Base-by-base conservation (phyloP, 306 rosid species). In the Fagus sylvatica region DNA sequence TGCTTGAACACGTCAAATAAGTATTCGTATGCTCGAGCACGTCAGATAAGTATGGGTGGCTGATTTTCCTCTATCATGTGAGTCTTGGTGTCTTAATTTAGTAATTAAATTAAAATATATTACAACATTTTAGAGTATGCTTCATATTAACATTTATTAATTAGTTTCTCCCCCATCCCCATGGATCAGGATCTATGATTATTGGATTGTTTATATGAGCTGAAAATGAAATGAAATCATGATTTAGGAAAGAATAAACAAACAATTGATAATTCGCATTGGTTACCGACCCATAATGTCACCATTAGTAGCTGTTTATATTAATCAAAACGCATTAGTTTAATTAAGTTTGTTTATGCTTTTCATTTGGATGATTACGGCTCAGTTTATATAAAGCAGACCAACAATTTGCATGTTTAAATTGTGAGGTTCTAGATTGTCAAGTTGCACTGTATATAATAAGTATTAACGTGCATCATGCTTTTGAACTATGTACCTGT, bases 61-160 rank as follows among this genome's bases (percentile, higher is more conserved):
- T 82, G 72, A 56, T 19, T 83, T 82, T 88, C 86, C 91, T 68
- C 85, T 78, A 78, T 74, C 85, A 67, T 46, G 73, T 69, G 70
- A 65, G 73, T 73, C 39, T 55, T 37, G 42, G 5, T 22, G 4
- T 30, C 5, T 16, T 4, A 10, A 12, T 30, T 54, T 42, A 43
- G 41, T 10, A 39, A 40, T 7, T 76, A 43, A 22, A 53, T 55
- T 72, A 46, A 70, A 43, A 43, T 43, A 7, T 51, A 40, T 5
- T 68, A 19, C 28, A n/a, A 3, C 2, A 2, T 28, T 30, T 43
- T 17, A 9, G 30, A 16, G 3, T 30, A 5, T 3, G 19, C 13
- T 8, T 46, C 11, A 10, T 3, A 77, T 56, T 76, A 81, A 85
- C 72, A 64, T 62, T 81, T 51, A 71, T 12, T 28, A 72, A 9